Evolutionary conservation across 306 rosid species (phyloP).

Genomic region (Dalbergia cochinchinensis): DNA sequence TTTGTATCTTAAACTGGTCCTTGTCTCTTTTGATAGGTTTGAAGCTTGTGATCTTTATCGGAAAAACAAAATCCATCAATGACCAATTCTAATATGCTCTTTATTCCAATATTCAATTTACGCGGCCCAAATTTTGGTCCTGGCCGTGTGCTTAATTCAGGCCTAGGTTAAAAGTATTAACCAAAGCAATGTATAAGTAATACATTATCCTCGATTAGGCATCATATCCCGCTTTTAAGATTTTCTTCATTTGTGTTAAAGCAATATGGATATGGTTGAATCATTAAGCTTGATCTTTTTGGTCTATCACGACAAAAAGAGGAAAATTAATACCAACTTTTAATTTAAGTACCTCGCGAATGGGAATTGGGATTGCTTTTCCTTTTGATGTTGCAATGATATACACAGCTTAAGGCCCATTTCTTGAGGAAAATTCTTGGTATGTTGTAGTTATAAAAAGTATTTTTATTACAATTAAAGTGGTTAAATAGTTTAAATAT

Average conservation of each 20-base stretch:
- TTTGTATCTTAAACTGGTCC: no score
- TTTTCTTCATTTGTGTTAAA: neutral
- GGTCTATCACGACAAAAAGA: neutral
- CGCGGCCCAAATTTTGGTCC: neutral
- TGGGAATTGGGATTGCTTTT: neutral
- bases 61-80: no score
- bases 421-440: neutral
- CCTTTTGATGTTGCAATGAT: neutral
- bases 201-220: neutral
- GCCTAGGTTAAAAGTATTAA: neutral
- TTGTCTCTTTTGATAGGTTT: no score
- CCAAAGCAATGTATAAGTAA: neutral
- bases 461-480: no score
- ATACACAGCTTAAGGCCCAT: neutral
- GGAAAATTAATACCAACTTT: neutral
- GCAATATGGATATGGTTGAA: neutral
- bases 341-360: neutral
- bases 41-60: no score
- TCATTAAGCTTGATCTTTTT: conserved; percentile 12
- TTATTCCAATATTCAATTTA: no score
- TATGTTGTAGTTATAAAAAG: neutral
- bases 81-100: no score
- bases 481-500: no score
- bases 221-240: conserved; percentile 23
- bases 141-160: neutral